Evolutionary conservation across 78 protist genomes (phyloP), one percentile per base, ranked within the genome.

Genomic region (Dictyostelium discoideum): DNA sequence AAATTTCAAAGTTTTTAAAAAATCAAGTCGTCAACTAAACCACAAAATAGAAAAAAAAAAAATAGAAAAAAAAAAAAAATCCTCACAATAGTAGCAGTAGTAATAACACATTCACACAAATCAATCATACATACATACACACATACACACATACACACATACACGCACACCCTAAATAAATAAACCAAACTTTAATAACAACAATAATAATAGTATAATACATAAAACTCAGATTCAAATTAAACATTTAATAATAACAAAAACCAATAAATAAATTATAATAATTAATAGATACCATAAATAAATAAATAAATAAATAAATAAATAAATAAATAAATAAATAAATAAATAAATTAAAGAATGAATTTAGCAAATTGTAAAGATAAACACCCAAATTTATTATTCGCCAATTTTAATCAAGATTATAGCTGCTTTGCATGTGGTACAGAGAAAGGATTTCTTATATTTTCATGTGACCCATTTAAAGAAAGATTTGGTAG

Each of bases 381-480:
- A 88, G 93, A 88, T 29, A 88, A 88, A 80, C 93, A 88, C 46
- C 79, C 76, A 80, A 88, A 88, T 46, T 50, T 92, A 42, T 57
- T 94, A 29, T 94, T 87, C 87, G 97, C 93, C 3, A 84, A 85
- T 54, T 94, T 94, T 67, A 94, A 94, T 87, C 97, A 94, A 80
- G 97, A 94, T 73, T 94, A 94, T 57, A 98, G 98, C 20, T 99
- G 99, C 79, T 98, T 98, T 54, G 98, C 99, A 7, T 69, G 96
- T 22, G 99, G 99, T 16, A 94, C 98, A 20, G 97, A 96, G 44
- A 92, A 88, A 20, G 99, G 99, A 1, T 99, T 99, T 84, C 82
- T 98, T 46, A 96, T 99, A 37, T 99, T 87, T 92, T 98, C 98
- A 93, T 96, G 97, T 77, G 99, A 97, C 39, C 99, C 99, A 3